Evolutionary conservation across 83 land plant genomes (phyloP), one percentile per base, ranked within the genome.

Genomic region (Diphasiastrum complanatum): DNA sequence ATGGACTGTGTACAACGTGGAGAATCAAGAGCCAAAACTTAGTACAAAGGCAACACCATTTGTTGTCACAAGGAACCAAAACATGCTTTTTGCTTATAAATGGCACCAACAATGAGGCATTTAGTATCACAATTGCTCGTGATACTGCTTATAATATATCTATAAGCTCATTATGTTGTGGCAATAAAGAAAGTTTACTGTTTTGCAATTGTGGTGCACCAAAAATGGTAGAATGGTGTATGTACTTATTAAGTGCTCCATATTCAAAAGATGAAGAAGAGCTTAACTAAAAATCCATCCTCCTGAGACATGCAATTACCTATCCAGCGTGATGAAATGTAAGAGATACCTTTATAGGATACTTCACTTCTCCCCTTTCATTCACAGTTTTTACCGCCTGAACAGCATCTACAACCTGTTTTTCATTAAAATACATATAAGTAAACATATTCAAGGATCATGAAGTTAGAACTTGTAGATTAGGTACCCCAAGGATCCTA

Each of bases 401-500:
- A 24, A 93, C 99, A 29, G 99, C 96, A 70, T 93, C 99, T 6
- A 89, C 99, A 62, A 80, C 99, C 96, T 93, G 54, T 18, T 55
- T 12, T 12, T 48, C 51, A 48, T 38, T 33, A 60, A 38, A 16
- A 54, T 26, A 11, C 1, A 28, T 23, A 65, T 10, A 56, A 18
- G 18, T 11, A 33, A 65, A 65, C 18, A 23, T 12, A 50, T 26
- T 23, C n/a, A n/a, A n/a, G n/a, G n/a, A n/a, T n/a, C n/a, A n/a
- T n/a, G n/a, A n/a, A n/a, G n/a, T n/a, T n/a, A n/a, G n/a, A n/a
- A n/a, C n/a, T n/a, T n/a, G n/a, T n/a, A n/a, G n/a, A n/a, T n/a
- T n/a, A n/a, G n/a, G n/a, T n/a, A n/a, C n/a, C n/a, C n/a, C n/a
- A n/a, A n/a, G n/a, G n/a, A n/a, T n/a, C n/a, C n/a, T n/a, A n/a